Base-by-base conservation (phyloP, 2,329 filamentous ascomycete genomes). In the Calycina herbarum region DNA sequence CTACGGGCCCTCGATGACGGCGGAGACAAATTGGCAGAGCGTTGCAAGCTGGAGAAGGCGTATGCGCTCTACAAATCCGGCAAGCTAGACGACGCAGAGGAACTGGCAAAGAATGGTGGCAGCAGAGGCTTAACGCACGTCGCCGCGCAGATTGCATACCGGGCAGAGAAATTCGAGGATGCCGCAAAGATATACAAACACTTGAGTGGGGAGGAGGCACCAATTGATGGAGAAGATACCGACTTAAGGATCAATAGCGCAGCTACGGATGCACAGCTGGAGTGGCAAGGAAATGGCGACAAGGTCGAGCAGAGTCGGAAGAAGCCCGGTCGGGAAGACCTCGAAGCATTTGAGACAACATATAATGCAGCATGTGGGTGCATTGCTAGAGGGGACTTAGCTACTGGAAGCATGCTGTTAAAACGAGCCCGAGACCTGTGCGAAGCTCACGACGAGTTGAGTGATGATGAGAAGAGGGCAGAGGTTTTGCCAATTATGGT, bases 1-100 rank as follows among this genome's bases (percentile, higher is more conserved):
- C 80, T 93, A 59, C 86, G 86, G 66, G 84, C 86, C 64, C 84
- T 94, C 66, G 85, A 88, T 66, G 85, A 88, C 42, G 87, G 82
- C 20, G 87, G 87, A 59, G 81, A 85, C 65, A 81, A 79, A 69
- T 79, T 94, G 65, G 85, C 88, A 74, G 80, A 84, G 48, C 78
- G 79, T 65, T 91, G 89, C 70, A 74, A 79, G 17, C 82, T 94
- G 56, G 92, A 94, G 77, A 89, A 89, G 75, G 86, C 90, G 1
- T 96, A 96, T 79, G 89, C 90, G n/a, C 83, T 94, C 24, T 96
- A 95, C 80, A 95, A 94, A 80, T 85, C 86, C 0, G 90, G 91
- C 29, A 83, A 87, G 69, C 83, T 92, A 1, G 80, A 83, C 24
- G 88, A 89, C 64, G 91, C 92, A 24, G 82, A 84, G 20, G 72